These are phyloP conservation scores for Curvularia eragrostidis DNA, from an alignment of 2,329 filamentous ascomycete genomes.

Conservation along the genomic window DNA sequence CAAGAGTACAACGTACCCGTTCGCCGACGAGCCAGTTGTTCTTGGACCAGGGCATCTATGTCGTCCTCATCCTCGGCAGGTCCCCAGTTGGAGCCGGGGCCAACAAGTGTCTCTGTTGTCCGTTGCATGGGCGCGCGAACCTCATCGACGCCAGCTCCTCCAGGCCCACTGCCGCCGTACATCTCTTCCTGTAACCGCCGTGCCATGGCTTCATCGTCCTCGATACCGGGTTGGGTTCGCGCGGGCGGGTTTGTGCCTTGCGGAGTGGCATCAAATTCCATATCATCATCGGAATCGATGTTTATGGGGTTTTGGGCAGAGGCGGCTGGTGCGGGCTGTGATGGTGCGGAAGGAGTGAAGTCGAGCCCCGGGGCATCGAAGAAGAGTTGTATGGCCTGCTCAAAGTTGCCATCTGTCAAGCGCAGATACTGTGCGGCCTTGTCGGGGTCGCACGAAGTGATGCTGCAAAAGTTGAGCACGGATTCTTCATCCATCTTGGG, in stretches of 20 bases:
- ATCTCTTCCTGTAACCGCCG: conserved; percentile 90
- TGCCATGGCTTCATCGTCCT: conserved; percentile 94
- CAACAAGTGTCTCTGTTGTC: conserved; percentile 90
- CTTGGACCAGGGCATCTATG: conserved; percentile 67
- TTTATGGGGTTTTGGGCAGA: conserved; percentile 67
- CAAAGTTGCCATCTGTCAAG: conserved; percentile 81
- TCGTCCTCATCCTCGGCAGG: conserved; percentile 57
- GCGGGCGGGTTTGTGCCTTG: conserved; percentile 35
- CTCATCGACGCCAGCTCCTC: conserved; percentile 58
- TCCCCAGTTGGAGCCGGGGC: conserved; percentile 66
- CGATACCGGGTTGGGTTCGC: conserved; percentile 56
- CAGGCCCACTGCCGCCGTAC: conserved; percentile 64
- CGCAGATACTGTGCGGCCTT: conserved; percentile 83
- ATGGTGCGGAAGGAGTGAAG: conserved; percentile 49
- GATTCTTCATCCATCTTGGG: conserved; percentile 57
- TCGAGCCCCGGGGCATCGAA: conserved; percentile 85
- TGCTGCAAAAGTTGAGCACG: conserved; percentile 77
- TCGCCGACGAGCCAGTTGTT: conserved; percentile 65
- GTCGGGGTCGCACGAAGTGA: conserved; percentile 77
- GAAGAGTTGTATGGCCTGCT: conserved; percentile 87
- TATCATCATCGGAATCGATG: conserved; percentile 79
- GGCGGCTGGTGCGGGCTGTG: conserved; percentile 44
- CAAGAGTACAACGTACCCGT: conserved; percentile 28
- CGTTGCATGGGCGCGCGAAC: conserved; percentile 90
- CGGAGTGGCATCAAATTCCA: conserved; percentile 54